phyloP scores from a whole-genome alignment of 192 early-diverging fungal genomes.

The Gryganskiella cystojenkinii region DNA sequence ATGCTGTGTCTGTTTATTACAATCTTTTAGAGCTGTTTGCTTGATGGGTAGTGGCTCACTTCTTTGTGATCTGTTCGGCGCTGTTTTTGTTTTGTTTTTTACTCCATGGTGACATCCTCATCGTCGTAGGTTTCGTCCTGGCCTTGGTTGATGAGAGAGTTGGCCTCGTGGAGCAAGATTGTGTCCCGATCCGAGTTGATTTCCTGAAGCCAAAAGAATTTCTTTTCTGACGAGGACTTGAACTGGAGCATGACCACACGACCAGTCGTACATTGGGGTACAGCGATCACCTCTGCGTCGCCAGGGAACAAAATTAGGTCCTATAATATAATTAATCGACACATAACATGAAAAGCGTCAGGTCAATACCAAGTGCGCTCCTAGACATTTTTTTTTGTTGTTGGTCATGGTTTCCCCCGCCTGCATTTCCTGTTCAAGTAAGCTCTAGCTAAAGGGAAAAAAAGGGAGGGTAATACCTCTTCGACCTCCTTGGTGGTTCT shows the following conservation, averaged over 20 bases:
- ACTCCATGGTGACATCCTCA: constrained; percentile 34
- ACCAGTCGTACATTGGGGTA: constrained; percentile 65
- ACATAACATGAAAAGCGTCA: too few relatives aligned
- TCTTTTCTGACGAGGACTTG: constrained; percentile 78
- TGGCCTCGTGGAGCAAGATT: constrained; percentile 65
- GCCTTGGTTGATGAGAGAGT: constrained; percentile 62
- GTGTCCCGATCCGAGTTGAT: constrained; percentile 67
- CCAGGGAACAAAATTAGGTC: constrained; percentile 83
- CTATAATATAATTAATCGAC: constrained; percentile 32
- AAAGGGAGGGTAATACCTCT: constrained; percentile 46
- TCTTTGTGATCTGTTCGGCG: too few relatives aligned
- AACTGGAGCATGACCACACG: constrained; percentile 88
- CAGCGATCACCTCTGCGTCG: constrained; percentile 72
- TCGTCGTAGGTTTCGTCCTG: constrained; percentile 35
- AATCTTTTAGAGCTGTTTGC: too few relatives aligned
- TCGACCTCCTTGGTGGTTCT: constrained; percentile 59
- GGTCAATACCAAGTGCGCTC: too few relatives aligned
- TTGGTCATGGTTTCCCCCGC: too few relatives aligned
- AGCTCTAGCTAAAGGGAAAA: not conserved
- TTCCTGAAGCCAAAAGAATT: constrained; percentile 91
- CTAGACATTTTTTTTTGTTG: too few relatives aligned
- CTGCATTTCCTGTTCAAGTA: too few relatives aligned
- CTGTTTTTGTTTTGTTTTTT: not conserved
- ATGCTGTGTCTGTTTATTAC: too few relatives aligned
- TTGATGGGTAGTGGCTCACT: too few relatives aligned